Evolutionary conservation across 441 rosid genomes (phyloP).

Genomic region (Manihot esculenta): DNA sequence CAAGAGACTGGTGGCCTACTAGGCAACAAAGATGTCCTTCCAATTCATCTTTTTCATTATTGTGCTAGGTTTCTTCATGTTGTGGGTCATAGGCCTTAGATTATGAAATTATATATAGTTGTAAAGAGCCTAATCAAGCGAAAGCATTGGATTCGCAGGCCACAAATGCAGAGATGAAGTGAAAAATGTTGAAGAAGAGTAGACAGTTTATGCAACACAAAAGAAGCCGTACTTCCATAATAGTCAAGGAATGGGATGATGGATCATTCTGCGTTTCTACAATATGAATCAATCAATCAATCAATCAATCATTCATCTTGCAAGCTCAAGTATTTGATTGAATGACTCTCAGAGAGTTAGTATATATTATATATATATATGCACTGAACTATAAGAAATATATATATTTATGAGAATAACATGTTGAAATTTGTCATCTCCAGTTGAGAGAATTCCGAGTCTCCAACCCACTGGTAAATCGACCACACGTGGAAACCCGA

Average conservation of each 20-base stretch:
- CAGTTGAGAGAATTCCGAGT: slow-evolving; percentile 3
- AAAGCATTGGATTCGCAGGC: too few relatives aligned
- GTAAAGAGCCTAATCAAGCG: too few relatives aligned
- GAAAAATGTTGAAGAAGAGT: too few relatives aligned
- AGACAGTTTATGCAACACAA: too few relatives aligned
- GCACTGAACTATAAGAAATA: not conserved
- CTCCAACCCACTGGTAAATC: slow-evolving; percentile 16
- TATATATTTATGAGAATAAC: slow-evolving; percentile 23
- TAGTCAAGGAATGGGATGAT: slow-evolving; percentile 15
- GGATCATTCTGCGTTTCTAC: slow-evolving; percentile 25
- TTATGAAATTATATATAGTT: too few relatives aligned
- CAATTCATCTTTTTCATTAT: too few relatives aligned
- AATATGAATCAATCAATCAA: slow-evolving; percentile 39
- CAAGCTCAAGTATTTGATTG: slow-evolving; percentile 28
- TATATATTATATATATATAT: slow-evolving; percentile 17
- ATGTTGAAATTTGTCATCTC: slow-evolving; percentile 30
- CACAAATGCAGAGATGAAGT: too few relatives aligned
- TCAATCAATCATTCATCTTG: slow-evolving; percentile 36
- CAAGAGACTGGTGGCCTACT: too few relatives aligned
- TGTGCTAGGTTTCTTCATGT: too few relatives aligned
- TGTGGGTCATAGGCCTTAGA: too few relatives aligned
- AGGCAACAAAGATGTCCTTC: too few relatives aligned
- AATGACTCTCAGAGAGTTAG: slow-evolving; percentile 36
- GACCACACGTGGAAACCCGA: slow-evolving; percentile 36
- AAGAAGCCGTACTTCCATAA: slow-evolving; percentile 12